These are phyloP conservation scores for Calocera viscosa DNA, from an alignment of 768 basidiomycete species.

Conservation along the genomic window DNA sequence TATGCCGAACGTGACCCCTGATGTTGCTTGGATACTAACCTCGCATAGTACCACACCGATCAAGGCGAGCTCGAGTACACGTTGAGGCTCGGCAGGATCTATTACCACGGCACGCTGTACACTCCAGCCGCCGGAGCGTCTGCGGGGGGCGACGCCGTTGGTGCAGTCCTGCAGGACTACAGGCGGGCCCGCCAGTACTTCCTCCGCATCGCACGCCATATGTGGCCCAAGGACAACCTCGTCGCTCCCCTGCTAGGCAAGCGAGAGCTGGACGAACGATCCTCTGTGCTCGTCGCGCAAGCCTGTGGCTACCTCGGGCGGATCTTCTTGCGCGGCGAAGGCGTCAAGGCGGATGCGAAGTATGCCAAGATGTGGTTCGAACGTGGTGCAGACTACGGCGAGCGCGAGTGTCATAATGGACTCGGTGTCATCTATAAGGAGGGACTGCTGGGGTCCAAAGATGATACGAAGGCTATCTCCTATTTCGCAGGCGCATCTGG, in stretches of 20 bases:
- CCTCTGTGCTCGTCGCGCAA: constrained; percentile 54
- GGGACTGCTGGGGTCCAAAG: constrained; percentile 56
- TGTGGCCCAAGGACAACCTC: constrained; percentile 76
- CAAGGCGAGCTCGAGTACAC: constrained; percentile 81
- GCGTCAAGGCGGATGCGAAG: constrained; percentile 60
- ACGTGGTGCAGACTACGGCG: constrained; percentile 64
- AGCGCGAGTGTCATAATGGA: constrained; percentile 79
- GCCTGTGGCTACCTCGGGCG: constrained; percentile 83
- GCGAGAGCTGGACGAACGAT: constrained; percentile 40
- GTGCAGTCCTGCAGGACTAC: constrained; percentile 72
- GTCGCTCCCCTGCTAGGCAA: constrained; percentile 28
- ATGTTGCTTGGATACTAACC: constrained; percentile 15
- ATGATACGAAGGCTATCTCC: constrained; percentile 47
- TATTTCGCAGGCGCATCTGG: constrained; percentile 71
- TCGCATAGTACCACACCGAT: constrained; percentile 77
- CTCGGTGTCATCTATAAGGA: constrained; percentile 89
- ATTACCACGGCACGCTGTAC: constrained; percentile 92
- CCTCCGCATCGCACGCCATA: constrained; percentile 59
- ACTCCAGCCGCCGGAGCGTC: constrained; percentile 61
- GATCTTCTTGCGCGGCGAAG: constrained; percentile 91
- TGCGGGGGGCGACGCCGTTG: constrained; percentile 86
- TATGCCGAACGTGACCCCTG: constrained; percentile 21
- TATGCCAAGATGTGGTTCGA: constrained; percentile 91
- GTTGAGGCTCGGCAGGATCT: constrained; percentile 86
- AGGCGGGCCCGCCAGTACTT: constrained; percentile 72